phyloP scores from a whole-genome alignment of 768 basidiomycete species.

The Russula vinacea region DNA sequence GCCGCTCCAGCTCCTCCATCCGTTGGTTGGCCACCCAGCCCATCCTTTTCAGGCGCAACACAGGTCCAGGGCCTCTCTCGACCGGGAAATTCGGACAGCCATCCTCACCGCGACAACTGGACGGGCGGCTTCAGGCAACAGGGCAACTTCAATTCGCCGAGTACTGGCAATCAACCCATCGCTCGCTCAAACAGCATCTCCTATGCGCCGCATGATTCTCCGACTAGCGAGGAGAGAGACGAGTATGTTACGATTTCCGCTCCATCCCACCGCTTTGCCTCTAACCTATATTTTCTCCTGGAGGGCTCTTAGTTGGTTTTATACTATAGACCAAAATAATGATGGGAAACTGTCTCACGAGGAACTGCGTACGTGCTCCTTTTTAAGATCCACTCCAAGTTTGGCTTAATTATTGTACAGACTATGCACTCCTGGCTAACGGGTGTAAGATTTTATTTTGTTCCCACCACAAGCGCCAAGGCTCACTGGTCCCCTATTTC shows the following conservation, averaged over 20 bases:
- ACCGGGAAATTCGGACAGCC: no score
- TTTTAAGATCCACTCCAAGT: not conserved
- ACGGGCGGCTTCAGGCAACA: no score
- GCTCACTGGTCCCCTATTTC: not conserved
- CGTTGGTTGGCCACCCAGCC: no score
- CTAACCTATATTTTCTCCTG: not conserved
- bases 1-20: no score
- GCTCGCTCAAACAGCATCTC: no score
- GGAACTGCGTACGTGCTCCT: slow-evolving; percentile 16
- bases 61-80: no score
- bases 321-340: slow-evolving; percentile 13
- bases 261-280: not conserved
- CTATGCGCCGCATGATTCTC: no score
- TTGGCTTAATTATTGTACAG: not conserved
- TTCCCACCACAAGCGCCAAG: not conserved
- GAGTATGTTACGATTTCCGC: not conserved
- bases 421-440: slow-evolving; percentile 11
- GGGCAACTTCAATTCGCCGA: no score
- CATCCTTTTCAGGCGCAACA: no score
- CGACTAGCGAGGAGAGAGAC: not conserved
- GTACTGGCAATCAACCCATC: no score
- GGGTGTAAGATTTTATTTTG: not conserved
- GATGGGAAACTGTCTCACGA: slow-evolving; percentile 6
- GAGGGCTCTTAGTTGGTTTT: slow-evolving; percentile 11
- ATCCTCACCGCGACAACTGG: no score